Base-by-base conservation (phyloP, 768 basidiomycete genomes). In the Amyloporia xantha region DNA sequence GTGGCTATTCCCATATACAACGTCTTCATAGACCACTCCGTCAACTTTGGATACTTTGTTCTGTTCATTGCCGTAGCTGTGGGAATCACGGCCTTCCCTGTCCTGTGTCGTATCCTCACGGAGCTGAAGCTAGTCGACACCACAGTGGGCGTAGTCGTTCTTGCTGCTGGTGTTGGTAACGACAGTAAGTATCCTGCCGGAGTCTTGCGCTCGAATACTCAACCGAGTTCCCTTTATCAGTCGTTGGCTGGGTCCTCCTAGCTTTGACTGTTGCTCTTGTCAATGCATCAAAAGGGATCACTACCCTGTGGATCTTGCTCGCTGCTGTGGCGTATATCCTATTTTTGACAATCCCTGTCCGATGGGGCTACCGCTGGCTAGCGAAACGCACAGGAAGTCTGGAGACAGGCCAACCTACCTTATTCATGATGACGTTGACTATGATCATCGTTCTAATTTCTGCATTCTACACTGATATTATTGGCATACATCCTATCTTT, bases 381-480 rank as follows among this genome's bases (percentile, higher is more conserved):
- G 81, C 80, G 0, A 71, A 73, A 44, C 71, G 77, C 33, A 82
- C 82, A 0, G 89, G 89, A 0, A 80, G 82, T 59, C 65, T 91
- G 52, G 86, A 90, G 54, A 75, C 74, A 38, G 84, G 85, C 1
- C 69, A 78, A 2, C 91, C 91, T 0, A 84, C 84, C 0, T 67
- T 83, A 3, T 63, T 77, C 41, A 82, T 90, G 76, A 91, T 93
- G 85, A 83, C 84, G 1, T 51, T 90, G 9, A 87, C 81, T 0
- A 61, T 96, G n/a, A 55, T 91, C 25, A 61, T 91, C 28, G 79
- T 91, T 0, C 78, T 92, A 55, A 63, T 72, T 12, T 84, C 82
- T 2, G 86, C 86, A 0, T 92, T 90, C 68, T 85, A 86, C 68
- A 92, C 90, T 5, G 89, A 91, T 63, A 79, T 90, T 55, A 91